Percentiles rank a stretch among this genome's conserved stretches.
These are phyloP conservation scores for Echinosophora koreensis DNA, from an alignment of 306 rosid genomes.

Conservation along the genomic window DNA sequence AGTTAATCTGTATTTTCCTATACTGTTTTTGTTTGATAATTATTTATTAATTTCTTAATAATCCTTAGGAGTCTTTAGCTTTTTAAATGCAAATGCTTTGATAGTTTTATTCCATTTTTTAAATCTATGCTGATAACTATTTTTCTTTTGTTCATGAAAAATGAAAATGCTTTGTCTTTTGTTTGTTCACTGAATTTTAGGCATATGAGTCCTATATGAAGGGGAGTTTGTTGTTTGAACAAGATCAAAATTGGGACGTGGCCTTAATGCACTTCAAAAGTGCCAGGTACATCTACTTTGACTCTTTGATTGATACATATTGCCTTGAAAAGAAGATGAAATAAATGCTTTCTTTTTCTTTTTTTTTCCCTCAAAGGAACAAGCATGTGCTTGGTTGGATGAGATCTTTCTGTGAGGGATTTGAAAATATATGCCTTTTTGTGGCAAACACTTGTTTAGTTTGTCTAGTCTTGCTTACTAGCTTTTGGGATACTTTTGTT, in stretches of 20 bases:
- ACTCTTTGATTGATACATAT: constrained; percentile 25
- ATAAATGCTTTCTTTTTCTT: not conserved
- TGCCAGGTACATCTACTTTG: constrained; percentile 74
- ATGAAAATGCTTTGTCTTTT: constrained; percentile 34
- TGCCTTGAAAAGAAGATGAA: constrained; percentile 30
- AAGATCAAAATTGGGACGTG: constrained; percentile 92
- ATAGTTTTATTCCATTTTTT: not conserved
- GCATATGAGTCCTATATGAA: constrained; percentile 97
- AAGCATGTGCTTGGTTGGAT: constrained; percentile 29
- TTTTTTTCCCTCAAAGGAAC: not conserved
- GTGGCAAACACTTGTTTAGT: constrained; percentile 24
- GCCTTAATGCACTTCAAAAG: constrained; percentile 92
- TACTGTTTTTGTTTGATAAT: constrained; percentile 33
- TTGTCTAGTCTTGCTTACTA: constrained; percentile 28
- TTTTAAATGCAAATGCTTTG: constrained; percentile 38
- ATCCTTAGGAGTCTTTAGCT: not conserved
- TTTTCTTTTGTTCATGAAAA: constrained; percentile 14
- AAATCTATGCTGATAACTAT: not conserved
- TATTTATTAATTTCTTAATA: constrained; percentile 10
- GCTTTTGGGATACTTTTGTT: constrained; percentile 37
- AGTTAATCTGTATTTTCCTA: constrained; percentile 33
- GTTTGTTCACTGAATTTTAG: constrained; percentile 54
- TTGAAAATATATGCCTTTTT: constrained; percentile 16
- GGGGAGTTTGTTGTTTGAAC: constrained; percentile 95
- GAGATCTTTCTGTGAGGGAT: constrained; percentile 35